Base-by-base conservation (phyloP, 306 rosid species). In the Mimosa bimucronata region DNA sequence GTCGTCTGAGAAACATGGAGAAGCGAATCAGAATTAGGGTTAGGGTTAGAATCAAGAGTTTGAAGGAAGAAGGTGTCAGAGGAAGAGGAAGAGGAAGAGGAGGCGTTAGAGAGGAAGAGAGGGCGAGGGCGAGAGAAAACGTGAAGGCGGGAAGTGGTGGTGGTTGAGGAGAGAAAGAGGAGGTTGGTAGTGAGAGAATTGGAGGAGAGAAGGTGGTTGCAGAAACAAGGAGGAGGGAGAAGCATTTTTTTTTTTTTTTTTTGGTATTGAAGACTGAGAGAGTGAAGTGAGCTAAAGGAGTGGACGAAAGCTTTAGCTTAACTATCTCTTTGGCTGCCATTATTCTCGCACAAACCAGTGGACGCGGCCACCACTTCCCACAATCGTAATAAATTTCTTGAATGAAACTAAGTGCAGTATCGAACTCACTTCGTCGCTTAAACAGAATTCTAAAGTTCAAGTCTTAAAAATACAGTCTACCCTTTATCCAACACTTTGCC, bases 41-140 rank as follows among this genome's bases (percentile, higher is more conserved):
- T 73, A 38, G 88, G 80, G 78, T 78, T 83, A 29, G 84, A 76
- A 84, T 45, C 76, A 9, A 91, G 82, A 82, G 90, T 78, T 71
- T 79, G 93, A 66, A 85, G 77, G 83, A 84, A 83, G 76, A 82
- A 69, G 12, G 55, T 41, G 34, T 69, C 29, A 12, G 29, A 29
- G 34, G 74, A 3, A 6, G 74, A n/a, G 25, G 74, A 15, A 41
- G 55, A 26, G 29, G 72, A n/a, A 11, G 73, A 53, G 28, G 25
- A 44, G 11, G 85, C 65, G 11, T 23, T 60, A 73, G 79, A 19
- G 84, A 44, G 23, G 15, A 71, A 48, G 45, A 70, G 79, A 26
- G 76, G 79, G 14, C 78, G 34, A 1, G 73, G 26, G 15, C 19
- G 29, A 67, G 50, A 0, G 71, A 66, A 34, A 34, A 34, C 23